Evolutionary conservation across 1,139 yeast species (phyloP).

Genomic region (Pichia sp.): DNA sequence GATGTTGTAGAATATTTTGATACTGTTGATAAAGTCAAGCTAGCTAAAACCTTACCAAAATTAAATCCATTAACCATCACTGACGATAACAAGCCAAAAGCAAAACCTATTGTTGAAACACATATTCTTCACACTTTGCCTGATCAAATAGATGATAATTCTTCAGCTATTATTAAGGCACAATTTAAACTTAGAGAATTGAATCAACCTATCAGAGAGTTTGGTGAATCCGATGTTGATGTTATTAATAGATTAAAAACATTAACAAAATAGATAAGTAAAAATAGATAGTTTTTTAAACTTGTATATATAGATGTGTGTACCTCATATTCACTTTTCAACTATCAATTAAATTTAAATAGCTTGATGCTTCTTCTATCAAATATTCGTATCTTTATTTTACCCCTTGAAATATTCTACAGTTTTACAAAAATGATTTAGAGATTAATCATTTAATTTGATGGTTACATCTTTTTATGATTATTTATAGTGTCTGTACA

Average conservation of each 20-base stretch:
- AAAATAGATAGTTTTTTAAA: not conserved
- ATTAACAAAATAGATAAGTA: slow-evolving; percentile 13
- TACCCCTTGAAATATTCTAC: no score
- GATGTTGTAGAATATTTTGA: slow-evolving; percentile 51
- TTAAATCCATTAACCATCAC: slow-evolving; percentile 10
- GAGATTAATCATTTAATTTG: no score
- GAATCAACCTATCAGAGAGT: slow-evolving; percentile 22
- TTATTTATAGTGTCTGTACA: no score
- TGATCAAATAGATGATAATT: slow-evolving; percentile 11
- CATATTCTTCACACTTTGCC: slow-evolving; percentile 1
- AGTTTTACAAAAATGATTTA: no score
- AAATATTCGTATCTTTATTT: no score
- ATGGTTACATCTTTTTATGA: no score
- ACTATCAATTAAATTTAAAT: no score
- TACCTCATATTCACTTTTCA: no score
- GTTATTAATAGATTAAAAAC: slow-evolving; percentile 30
- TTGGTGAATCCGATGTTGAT: slow-evolving; percentile 27
- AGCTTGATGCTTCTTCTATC: no score
- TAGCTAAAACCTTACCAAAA: slow-evolving; percentile 21
- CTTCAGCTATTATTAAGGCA: slow-evolving; percentile 18
- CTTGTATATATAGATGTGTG: not conserved
- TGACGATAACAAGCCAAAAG: not conserved
- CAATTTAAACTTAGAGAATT: slow-evolving; percentile 26
- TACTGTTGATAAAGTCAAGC: slow-evolving; percentile 45
- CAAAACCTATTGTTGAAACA: not conserved